Evolutionary conservation across 257 asterid species (phyloP).

Genomic region (Henckelia pumila): DNA sequence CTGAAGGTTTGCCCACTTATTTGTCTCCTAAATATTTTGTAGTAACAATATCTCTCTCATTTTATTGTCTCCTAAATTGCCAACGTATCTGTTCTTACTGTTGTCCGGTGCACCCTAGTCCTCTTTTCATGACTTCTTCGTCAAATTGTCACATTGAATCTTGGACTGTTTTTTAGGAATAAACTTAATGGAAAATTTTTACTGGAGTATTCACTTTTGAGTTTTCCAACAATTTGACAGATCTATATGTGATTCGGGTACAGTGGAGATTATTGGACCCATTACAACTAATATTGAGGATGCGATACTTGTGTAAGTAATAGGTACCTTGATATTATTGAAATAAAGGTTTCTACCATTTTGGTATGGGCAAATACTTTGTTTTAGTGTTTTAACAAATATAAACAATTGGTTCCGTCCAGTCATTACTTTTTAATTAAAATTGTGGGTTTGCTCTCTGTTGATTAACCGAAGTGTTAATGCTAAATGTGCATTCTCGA

Average conservation of each 20-base stretch:
- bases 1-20: background rate
- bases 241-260: slow-evolving; percentile 78
- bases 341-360: slow-evolving; percentile 10
- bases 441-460: background rate
- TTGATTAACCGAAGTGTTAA: background rate
- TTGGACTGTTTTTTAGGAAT: background rate
- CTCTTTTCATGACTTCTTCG: slow-evolving; percentile 2
- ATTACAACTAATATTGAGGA: slow-evolving; percentile 88
- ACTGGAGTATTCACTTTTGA: slow-evolving; percentile 14
- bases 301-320: slow-evolving; percentile 81
- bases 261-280: slow-evolving; percentile 91
- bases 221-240: slow-evolving; percentile 41
- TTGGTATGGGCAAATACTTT: slow-evolving; percentile 3
- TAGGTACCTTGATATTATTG: slow-evolving; percentile 18
- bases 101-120: background rate
- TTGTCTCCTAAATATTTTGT: background rate
- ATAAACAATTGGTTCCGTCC: slow-evolving; percentile 4
- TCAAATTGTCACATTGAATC: slow-evolving; percentile 18
- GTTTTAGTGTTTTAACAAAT: background rate
- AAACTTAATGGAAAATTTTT: background rate
- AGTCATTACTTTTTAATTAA: slow-evolving; percentile 13
- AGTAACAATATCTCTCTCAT: slow-evolving; percentile 21
- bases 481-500: background rate
- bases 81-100: slow-evolving; percentile 21
- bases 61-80: too few species aligned